Evolutionary conservation across 23 red algal species (phyloP), one percentile per base, ranked within the genome.

Genomic region (Gracilaria domingensis): DNA sequence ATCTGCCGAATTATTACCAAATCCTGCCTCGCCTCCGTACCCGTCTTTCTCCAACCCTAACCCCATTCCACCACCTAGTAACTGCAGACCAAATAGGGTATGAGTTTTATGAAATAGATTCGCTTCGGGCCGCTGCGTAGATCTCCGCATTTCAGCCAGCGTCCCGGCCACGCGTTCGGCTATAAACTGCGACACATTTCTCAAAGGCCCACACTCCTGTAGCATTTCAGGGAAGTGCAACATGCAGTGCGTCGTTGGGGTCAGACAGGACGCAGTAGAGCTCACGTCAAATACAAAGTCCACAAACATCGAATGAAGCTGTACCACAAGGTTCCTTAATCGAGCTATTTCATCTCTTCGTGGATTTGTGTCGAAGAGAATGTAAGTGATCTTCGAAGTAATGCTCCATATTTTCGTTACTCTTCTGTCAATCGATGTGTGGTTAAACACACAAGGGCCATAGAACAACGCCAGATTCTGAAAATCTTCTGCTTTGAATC

Each of bases 31-130:
- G 24, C 0, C 59, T 62, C 7, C 59, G 23, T 62, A 9, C 34
- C 20, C 4, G 4, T 40, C 9, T 16, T 24, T n/a, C n/a, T n/a
- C n/a, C n/a, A n/a, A n/a, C n/a, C n/a, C 12, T 37, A 8, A 4
- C 2, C 8, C 8, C 4, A 80, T 2, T 30, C 48, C 76, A 57
- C 76, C 76, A 0, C 49, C 24, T 1, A 80, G 1, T 23, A 80
- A 26, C 28, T 48, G 76, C 47, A 80, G 33, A 9, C 49, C 47
- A n/a, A 80, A 80, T 3, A 80, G 48, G 1, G 8, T 80, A 38
- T 60, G 76, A 2, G 76, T 58, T 34, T 33, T 58, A 32, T 80
- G 76, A 20, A 80, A 80, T 24, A 80, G 76, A 32, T 80, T 80
- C 47, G 48, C 76, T 32, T 80, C 76, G 28, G 76, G 76, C 8